Evolutionary conservation across 805 yeast genomes (phyloP).

Genomic region (Scheffersomyces stipitis): DNA sequence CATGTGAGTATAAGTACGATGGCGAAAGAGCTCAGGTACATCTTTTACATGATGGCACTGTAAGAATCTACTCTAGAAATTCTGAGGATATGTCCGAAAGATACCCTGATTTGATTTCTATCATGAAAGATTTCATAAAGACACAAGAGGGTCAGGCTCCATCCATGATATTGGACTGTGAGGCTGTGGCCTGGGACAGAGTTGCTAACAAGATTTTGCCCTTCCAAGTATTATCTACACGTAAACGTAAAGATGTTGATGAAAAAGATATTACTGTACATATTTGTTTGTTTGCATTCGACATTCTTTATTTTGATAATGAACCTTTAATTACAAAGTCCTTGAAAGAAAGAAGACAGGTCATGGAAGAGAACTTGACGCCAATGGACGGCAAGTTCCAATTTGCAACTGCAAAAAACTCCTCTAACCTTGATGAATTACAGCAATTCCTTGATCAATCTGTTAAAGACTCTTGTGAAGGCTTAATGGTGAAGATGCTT

Average conservation of each 20-base stretch:
- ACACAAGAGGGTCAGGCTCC: slow-evolving; percentile 20
- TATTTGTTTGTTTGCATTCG: slow-evolving; percentile 92
- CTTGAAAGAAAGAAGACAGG: slow-evolving; percentile 66
- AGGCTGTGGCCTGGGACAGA: slow-evolving; percentile 96
- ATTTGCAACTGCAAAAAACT: slow-evolving; percentile 73
- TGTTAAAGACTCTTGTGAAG: slow-evolving; percentile 88
- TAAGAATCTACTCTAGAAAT: slow-evolving; percentile 85
- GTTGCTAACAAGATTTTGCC: slow-evolving; percentile 79
- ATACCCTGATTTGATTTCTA: slow-evolving; percentile 84
- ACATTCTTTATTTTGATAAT: slow-evolving; percentile 72
- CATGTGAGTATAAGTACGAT: slow-evolving; percentile 96
- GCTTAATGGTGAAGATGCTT: slow-evolving; percentile 90
- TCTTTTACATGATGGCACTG: slow-evolving; percentile 59
- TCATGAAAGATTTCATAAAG: slow-evolving; percentile 59
- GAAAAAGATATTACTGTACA: slow-evolving; percentile 84
- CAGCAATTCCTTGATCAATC: slow-evolving; percentile 86
- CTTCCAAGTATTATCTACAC: slow-evolving; percentile 87
- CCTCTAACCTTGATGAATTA: slow-evolving; percentile 70
- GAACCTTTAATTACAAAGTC: slow-evolving; percentile 67
- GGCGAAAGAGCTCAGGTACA: slow-evolving; percentile 98
- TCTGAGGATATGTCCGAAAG: slow-evolving; percentile 96
- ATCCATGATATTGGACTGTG: slow-evolving; percentile 85
- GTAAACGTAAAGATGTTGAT: slow-evolving; percentile 92
- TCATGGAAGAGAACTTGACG: slow-evolving; percentile 55
- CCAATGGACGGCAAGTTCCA: slow-evolving; percentile 75